Percentiles rank a stretch among this genome's conserved stretches.
Evolutionary conservation across 2,329 filamentous ascomycete species (phyloP).

Genomic region (Amauroascus verrucosus): DNA sequence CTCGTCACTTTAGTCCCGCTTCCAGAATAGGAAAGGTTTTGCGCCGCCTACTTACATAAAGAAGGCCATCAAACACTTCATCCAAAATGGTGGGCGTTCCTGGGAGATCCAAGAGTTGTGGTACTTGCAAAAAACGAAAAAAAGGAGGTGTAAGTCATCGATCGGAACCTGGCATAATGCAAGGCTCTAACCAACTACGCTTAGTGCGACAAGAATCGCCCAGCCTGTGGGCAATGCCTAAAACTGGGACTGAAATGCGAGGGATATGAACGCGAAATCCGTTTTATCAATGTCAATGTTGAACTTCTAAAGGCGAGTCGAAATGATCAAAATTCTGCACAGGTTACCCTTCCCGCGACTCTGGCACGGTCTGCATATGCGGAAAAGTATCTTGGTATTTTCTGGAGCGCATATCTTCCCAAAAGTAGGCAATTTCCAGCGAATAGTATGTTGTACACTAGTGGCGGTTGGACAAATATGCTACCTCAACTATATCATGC

Average conservation of each 20-base stretch:
- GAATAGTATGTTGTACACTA: constrained; percentile 6
- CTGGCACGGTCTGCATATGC: constrained; percentile 9
- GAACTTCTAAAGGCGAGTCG: constrained; percentile 23
- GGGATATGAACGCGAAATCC: constrained; percentile 52
- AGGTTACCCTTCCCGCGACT: not conserved
- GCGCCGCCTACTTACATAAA: not conserved
- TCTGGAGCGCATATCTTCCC: constrained; percentile 10
- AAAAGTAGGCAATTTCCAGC: not conserved
- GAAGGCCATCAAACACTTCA: not conserved
- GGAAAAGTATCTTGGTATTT: constrained; percentile 7
- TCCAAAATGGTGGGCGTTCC: constrained; percentile 49
- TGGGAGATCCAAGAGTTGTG: constrained; percentile 52
- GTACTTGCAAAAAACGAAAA: constrained; percentile 50
- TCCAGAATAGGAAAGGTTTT: constrained; percentile 5
- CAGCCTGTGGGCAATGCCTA: constrained; percentile 51
- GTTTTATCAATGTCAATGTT: constrained; percentile 43
- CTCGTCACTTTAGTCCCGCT: not conserved
- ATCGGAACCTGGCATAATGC: constrained; percentile 4
- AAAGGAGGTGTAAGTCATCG: constrained; percentile 43
- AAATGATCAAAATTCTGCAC: not conserved
- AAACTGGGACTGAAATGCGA: constrained; percentile 49
- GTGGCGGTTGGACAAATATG: constrained; percentile 10
- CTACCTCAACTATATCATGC: constrained; percentile 5
- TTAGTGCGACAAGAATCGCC: constrained; percentile 54
- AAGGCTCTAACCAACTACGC: constrained; percentile 3